phyloP scores from a whole-genome alignment of 768 basidiomycete genomes.

The Coprinopsis cinerea region DNA sequence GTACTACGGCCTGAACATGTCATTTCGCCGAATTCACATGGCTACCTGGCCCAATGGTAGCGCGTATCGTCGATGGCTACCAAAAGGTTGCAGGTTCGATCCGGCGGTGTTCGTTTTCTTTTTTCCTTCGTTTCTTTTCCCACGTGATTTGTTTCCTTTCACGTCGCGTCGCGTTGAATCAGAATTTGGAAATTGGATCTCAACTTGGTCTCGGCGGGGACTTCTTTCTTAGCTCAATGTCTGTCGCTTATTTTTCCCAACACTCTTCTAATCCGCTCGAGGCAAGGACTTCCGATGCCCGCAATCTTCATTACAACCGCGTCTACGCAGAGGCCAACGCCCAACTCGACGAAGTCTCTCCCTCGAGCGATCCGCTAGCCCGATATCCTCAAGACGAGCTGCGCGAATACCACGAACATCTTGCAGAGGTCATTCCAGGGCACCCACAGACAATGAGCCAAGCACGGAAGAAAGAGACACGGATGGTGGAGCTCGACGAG shows the following conservation, averaged over 20 bases:
- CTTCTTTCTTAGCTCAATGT: background rate
- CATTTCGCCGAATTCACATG: background rate
- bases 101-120: constrained; percentile 74
- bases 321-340: constrained; percentile 6
- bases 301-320: constrained; percentile 16
- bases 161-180: constrained; percentile 14
- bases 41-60: constrained; percentile 90
- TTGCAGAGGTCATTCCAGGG: constrained; percentile 37
- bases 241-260: constrained; percentile 19
- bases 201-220: background rate
- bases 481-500: constrained; percentile 32
- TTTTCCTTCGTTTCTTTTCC: background rate
- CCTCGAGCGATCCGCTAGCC: background rate
- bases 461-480: background rate
- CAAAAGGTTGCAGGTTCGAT: constrained; percentile 97
- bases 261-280: constrained; percentile 29
- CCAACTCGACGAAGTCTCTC: background rate
- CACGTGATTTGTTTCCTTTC: background rate
- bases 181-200: background rate
- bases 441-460: constrained; percentile 1
- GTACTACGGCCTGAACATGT: background rate
- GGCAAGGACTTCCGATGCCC: constrained; percentile 18
- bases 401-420: constrained; percentile 44
- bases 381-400: constrained; percentile 13
- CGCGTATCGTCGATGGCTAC: constrained; percentile 91